Evolutionary conservation across 164 flowering plant species (phyloP), one percentile per base, ranked within the genome.

Genomic region (Tetrastigma voinierianum): DNA sequence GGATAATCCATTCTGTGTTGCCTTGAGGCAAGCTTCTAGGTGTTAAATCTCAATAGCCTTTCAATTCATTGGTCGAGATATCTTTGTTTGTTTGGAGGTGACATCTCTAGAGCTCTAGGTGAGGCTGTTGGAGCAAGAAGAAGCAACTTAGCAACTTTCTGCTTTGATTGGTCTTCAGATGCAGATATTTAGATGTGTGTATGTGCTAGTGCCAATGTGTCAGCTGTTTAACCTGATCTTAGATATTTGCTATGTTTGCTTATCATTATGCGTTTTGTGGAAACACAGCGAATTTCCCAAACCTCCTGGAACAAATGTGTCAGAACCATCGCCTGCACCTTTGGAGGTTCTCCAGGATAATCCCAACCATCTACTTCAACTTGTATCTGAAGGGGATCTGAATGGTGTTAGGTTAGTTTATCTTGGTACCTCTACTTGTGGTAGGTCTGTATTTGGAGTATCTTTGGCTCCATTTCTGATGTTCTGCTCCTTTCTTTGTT

Each of bases 301-400:
- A 64, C 71, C n/a, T 63, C 70, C 81, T 46, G 75, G 76, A 65
- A 69, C 84, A 64, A 83, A 79, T 71, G 77, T 74, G 17, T 64
- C 59, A 21, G 84, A 80, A 61, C 81, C 87, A 54, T 68, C 84
- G 16, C 83, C 81, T 46, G 66, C 77, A 59, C 68, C 89, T 66
- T 59, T 76, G 64, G 88, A 84, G 61, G 76, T 80, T 61, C 64
- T 76, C 45, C 87, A 76, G 44, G 85, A 82, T 60, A 82, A 86
- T 69, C 83, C 86, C 14, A 81, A 21, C 69, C 82, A 79, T 67
- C 74, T 96, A 10, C 98, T 88, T 80, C 85, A 73, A 58, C 81
- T 89, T 66, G 87, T 93, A 17, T 89, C 88, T 55, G 97, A 90
- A 73, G 97, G 98, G 63, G 80, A 96, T 80, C 61, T 87, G 19